Base-by-base conservation (phyloP, 441 rosid species). In the Biscutella laevigata region DNA sequence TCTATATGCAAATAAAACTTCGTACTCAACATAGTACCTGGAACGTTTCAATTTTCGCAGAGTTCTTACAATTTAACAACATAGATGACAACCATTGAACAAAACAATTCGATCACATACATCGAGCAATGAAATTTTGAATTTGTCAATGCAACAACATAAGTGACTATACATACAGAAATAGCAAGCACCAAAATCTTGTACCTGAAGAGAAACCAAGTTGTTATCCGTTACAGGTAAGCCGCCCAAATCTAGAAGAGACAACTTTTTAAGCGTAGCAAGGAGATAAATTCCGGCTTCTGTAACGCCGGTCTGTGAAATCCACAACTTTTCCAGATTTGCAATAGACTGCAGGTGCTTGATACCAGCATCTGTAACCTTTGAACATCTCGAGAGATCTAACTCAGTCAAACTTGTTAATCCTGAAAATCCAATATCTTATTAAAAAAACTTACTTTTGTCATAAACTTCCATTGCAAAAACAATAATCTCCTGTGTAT, bases 341-440 rank as follows among this genome's bases (percentile, higher is more conserved):
- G 76, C 36, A 71, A 86, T 74, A 48, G 96, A 77, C 6, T 75
- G 47, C 35, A 92, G 83, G 53, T 86, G 91, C 53, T 53, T 77
- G 52, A 88, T 46, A 27, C 83, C 85, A 45, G 78, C 70, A 81
- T 82, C 84, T 1, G 66, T 81, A 60, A 92, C 76, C 80, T 88
- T 92, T 14, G 13, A 48, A 59, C 94, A 91, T 65, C 97, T 77
- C 2, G 97, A 82, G 62, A 92, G 81, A 59, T 92, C 79, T 74
- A 92, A 37, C 67, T 92, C 95, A 68, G 49, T 88, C 71, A 88
- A 73, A 66, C 77, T 53, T 50, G 59, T 48, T 77, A 88, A 70
- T 59, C 97, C 95, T 86, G 56, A 63, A 70, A 59, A 52, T 43
- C 11, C 65, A 45, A 53, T 34, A 40, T 5, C 53, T 44, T 10